A percentile compares a stretch with the other conserved stretches of the same genome.
Evolutionary conservation across 2,329 filamentous ascomycete genomes (phyloP).

Genomic region (Aspergillus sp.): DNA sequence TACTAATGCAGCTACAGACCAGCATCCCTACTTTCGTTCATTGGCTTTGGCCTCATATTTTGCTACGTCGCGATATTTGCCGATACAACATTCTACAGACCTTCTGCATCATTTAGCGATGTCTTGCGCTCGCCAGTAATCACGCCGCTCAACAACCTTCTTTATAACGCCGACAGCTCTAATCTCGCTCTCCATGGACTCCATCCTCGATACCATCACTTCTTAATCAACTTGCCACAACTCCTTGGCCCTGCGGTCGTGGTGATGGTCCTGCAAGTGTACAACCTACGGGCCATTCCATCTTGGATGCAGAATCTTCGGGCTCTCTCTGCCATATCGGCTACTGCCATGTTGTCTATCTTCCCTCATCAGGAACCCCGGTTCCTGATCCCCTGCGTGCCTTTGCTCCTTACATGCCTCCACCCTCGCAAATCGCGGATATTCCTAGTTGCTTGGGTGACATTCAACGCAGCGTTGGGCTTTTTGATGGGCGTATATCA

Average conservation of each 20-base stretch:
- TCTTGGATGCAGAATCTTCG: slow-evolving; percentile 44
- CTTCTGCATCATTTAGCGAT: slow-evolving; percentile 40
- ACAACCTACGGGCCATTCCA: slow-evolving; percentile 44
- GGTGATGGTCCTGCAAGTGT: slow-evolving; percentile 55
- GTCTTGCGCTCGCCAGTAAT: slow-evolving; percentile 65
- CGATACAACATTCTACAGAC: slow-evolving; percentile 81
- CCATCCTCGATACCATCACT: slow-evolving; percentile 78
- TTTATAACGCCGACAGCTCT: slow-evolving; percentile 71
- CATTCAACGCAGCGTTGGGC: slow-evolving; percentile 55
- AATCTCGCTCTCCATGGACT: slow-evolving; percentile 78
- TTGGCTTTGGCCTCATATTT: slow-evolving; percentile 69
- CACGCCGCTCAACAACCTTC: slow-evolving; percentile 76
- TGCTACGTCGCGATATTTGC: slow-evolving; percentile 73
- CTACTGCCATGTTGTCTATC: slow-evolving; percentile 48
- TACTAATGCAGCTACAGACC: slow-evolving; percentile 48
- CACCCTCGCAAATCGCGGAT: slow-evolving; percentile 44
- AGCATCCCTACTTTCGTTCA: slow-evolving; percentile 64
- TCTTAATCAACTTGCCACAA: slow-evolving; percentile 71
- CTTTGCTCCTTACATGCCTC: slow-evolving; percentile 56
- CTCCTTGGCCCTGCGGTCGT: slow-evolving; percentile 72
- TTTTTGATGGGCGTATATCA: slow-evolving; percentile 58
- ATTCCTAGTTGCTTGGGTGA: slow-evolving; percentile 51
- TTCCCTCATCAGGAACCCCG: slow-evolving; percentile 59
- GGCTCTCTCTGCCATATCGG: slow-evolving; percentile 49
- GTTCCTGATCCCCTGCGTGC: slow-evolving; percentile 56